Conservation (phyloP, 1,284 basidiomycete species). For the Trametes hirsuta region DNA sequence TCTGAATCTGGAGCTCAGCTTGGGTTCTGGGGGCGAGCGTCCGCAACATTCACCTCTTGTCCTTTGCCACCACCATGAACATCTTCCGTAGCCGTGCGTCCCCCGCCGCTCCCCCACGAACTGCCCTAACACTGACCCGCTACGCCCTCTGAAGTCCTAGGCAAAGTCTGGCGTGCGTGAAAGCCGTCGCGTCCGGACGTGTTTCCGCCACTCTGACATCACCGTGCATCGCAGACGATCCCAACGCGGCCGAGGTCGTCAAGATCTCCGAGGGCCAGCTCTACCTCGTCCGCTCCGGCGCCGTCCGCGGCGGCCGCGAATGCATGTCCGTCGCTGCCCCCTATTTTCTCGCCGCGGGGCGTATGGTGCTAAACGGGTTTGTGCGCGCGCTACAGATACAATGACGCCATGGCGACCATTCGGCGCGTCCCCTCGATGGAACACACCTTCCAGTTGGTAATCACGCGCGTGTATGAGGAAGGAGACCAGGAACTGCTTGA, state of each 20-base stretch:
- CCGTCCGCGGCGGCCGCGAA: constrained; percentile 89
- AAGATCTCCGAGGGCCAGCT: constrained; percentile 94
- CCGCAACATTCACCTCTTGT: constrained; percentile 21
- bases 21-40: constrained; percentile 3
- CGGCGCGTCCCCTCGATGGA: constrained; percentile 83
- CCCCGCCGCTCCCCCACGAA: constrained; percentile 5
- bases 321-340: constrained; percentile 81
- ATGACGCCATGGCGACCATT: constrained; percentile 94
- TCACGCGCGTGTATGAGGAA: constrained; percentile 94
- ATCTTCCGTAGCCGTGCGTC: constrained; percentile 82
- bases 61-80: constrained; percentile 56
- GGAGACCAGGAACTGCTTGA: constrained; percentile 93
- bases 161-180: constrained; percentile 92
- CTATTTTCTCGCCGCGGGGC: not conserved
- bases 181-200: not conserved
- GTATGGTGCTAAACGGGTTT: not conserved
- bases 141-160: constrained; percentile 65
- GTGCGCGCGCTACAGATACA: constrained; percentile 64
- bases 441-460: constrained; percentile 94
- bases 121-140: constrained; percentile 15
- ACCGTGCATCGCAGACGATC: constrained; percentile 59
- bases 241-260: constrained; percentile 90
- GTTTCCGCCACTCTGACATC: constrained; percentile 27
- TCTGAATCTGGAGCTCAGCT: not conserved
- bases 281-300: constrained; percentile 89